Evolutionary conservation across 306 rosid genomes (phyloP), one percentile per base, ranked within the genome.

Genomic region (Quercus agrifolia): DNA sequence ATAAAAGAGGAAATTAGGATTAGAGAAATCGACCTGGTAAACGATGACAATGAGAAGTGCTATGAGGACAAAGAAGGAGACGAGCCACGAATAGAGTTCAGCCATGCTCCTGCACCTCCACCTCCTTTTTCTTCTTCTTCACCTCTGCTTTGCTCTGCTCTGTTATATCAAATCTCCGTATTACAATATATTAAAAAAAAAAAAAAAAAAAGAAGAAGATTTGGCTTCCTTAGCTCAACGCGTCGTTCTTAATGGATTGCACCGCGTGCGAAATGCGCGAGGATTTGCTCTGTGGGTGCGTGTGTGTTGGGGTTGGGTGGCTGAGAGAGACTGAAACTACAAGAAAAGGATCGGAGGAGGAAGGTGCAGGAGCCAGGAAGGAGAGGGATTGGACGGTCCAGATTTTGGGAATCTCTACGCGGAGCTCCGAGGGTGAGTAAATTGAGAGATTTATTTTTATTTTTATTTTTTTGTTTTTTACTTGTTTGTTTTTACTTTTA

Each of bases 11-110:
- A 5, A 33, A 10, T 5, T 71, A 80, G 81, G 75, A 75, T 30
- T 78, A 3, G 59, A 41, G 52, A 28, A 74, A 76, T 54, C 73
- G 81, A 94, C 99, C 99, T 95, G 99, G 81, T 79, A 95, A 67
- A 92, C 92, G 82, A 95, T 85, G 74, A 93, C 85, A 72, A 83
- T 80, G 57, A 95, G 96, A 59, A 95, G 85, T 74, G 90, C 85
- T 18, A 95, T 88, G 72, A 95, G 88, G 77, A 90, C 80, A 87
- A 95, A 88, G 91, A 95, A 95, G 86, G 98, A 93, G 79, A 95
- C 61, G 44, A 95, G 93, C 99, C 99, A 95, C 21, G 83, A 88
- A 35, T 74, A 83, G 4, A 95, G 89, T 87, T 88, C 97, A 61
- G 71, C 97, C 99, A 95, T 94, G 75, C 66, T 83, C 78, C 69